Conservation (phyloP, 2,329 filamentous ascomycete genomes). For the Sclerotinia minor region DNA sequence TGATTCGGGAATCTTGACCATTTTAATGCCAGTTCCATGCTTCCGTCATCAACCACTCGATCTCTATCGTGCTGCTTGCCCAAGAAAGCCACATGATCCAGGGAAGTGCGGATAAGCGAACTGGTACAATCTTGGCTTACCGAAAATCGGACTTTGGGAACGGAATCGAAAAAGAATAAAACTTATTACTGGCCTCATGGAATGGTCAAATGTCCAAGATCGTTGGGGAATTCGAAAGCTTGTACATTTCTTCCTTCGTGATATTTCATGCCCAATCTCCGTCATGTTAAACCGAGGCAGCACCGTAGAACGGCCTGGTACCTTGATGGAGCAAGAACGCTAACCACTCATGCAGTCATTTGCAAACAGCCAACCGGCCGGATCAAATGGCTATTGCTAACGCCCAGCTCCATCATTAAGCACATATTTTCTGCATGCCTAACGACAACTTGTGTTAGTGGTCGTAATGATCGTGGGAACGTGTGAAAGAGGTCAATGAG, state of each 20-base stretch:
- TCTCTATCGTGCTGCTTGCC: constrained; percentile 12
- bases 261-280: constrained; percentile 8
- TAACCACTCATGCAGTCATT: constrained; percentile 8
- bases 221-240: background rate
- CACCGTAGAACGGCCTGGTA: constrained; percentile 5
- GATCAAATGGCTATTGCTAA: constrained; percentile 28
- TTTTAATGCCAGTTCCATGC: background rate
- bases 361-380: background rate
- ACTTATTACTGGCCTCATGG: background rate
- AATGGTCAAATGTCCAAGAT: background rate
- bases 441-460: constrained; percentile 26
- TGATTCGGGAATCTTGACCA: background rate
- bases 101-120: constrained; percentile 7
- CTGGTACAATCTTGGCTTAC: constrained; percentile 9
- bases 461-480: constrained; percentile 3
- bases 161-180: background rate
- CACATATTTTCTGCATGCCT: constrained; percentile 41
- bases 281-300: constrained; percentile 15
- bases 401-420: constrained; percentile 32
- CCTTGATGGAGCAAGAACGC: background rate
- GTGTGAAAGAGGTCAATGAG: constrained; percentile 18
- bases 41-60: background rate
- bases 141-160: background rate
- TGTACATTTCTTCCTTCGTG: constrained; percentile 3
- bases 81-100: constrained; percentile 5